phyloP scores from a whole-genome alignment of 2,329 filamentous ascomycete genomes.

The Neonectria ditissima region DNA sequence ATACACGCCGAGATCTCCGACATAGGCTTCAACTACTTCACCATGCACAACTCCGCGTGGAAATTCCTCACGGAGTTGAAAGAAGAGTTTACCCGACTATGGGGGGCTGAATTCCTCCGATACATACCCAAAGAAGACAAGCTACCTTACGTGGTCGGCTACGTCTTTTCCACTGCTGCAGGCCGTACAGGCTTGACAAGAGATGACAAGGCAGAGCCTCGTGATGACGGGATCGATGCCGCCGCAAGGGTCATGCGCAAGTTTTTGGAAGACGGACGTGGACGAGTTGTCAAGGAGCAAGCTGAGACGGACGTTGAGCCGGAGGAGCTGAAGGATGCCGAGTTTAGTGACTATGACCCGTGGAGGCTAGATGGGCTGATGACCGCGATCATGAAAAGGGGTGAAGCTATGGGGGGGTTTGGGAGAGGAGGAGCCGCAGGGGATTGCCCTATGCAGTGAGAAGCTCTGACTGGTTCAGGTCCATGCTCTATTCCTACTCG shows the following conservation, averaged over 20 bases:
- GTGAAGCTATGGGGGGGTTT: background rate
- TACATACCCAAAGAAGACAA: constrained; percentile 16
- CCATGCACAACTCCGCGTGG: constrained; percentile 26
- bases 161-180: constrained; percentile 49
- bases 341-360: background rate
- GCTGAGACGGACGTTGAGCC: background rate
- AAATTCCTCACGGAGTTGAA: constrained; percentile 14
- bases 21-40: constrained; percentile 30
- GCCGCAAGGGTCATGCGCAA: background rate
- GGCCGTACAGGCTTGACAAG: constrained; percentile 12
- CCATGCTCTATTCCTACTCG: too few species aligned
- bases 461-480: background rate
- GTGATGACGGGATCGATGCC: constrained; percentile 12
- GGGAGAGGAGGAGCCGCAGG: constrained; percentile 7
- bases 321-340: constrained; percentile 5
- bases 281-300: constrained; percentile 11
- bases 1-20: constrained; percentile 19
- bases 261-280: constrained; percentile 14
- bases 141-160: constrained; percentile 26
- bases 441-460: constrained; percentile 10
- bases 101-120: constrained; percentile 4
- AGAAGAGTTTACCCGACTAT: background rate
- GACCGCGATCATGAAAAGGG: constrained; percentile 7
- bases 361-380: constrained; percentile 18
- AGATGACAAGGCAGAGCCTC: background rate